Base-by-base conservation (phyloP, 345 rosid genomes). In the Camelina laxa region DNA sequence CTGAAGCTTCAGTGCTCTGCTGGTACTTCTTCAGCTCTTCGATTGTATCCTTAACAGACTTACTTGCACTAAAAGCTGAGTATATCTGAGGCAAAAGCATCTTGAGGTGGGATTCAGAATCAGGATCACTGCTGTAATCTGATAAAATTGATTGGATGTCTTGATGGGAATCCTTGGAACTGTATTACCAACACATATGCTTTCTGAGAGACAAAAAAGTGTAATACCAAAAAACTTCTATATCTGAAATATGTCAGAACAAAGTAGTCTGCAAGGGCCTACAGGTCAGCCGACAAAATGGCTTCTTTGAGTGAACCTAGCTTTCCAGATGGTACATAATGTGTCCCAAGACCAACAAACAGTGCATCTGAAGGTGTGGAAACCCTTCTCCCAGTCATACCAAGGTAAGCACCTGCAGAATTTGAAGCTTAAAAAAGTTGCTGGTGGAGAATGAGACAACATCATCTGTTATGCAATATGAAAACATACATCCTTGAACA, bases 291-390 rank as follows among this genome's bases (percentile, higher is more conserved):
- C 12, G 85, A 75, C 68, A 94, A 82, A 73, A 94, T 80, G 76
- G 85, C 88, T 77, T 91, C 89, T 86, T 82, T 94, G 53, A 94
- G 78, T 41, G 87, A 84, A 22, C 67, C 80, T 70, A 91, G 72
- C 77, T 80, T 86, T 68, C 72, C 89, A 66, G 95, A 91, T 79
- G 89, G 89, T 60, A 94, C 91, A 33, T 86, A 94, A 78, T 90
- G 93, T 31, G 97, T 87, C 70, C 97, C 97, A 30, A 91, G 85
- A 74, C 97, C 97, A 12, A 81, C 84, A 78, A 80, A 91, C 39
- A 94, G 76, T 4, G 96, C 97, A 81, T 91, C 93, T 31, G 98
- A 84, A 70, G 97, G 96, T 4, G 95, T 85, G 5, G 92, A 90
- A 56, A 91, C 78, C 72, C 95, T 94, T 80, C 77, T 86, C 60